Percentiles rank a stretch among this genome's conserved stretches.
Conservation (phyloP, 352 stramenopile species). For the Phytophthora hybrid region DNA sequence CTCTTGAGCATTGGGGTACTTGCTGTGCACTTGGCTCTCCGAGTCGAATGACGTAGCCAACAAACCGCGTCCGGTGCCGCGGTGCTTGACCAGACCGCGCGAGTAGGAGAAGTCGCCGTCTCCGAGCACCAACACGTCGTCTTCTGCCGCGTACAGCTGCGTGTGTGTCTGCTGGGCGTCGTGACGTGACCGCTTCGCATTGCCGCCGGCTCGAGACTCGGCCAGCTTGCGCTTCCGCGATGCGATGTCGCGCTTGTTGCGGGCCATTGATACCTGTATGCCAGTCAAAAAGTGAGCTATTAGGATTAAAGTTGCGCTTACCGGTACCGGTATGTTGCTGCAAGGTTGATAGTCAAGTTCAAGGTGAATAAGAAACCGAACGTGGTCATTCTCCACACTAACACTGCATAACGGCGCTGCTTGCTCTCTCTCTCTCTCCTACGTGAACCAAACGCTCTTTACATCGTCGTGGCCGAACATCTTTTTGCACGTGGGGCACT, state of each 20-base stretch:
- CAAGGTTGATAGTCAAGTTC: background rate
- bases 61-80: constrained; percentile 59
- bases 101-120: constrained; percentile 91
- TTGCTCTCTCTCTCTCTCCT: constrained; percentile 21
- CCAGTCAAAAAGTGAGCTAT: constrained; percentile 32
- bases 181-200: constrained; percentile 42
- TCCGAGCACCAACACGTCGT: constrained; percentile 78
- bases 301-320: background rate
- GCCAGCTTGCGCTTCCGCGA: constrained; percentile 23
- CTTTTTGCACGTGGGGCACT: constrained; percentile 92
- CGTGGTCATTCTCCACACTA: constrained; percentile 10
- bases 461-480: constrained; percentile 92
- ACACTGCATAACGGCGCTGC: constrained; percentile 15
- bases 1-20: constrained; percentile 81
- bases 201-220: constrained; percentile 4
- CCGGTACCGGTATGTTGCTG: constrained; percentile 7
- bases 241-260: constrained; percentile 50
- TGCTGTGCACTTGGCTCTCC: constrained; percentile 61
- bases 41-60: constrained; percentile 87
- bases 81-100: constrained; percentile 69
- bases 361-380: background rate
- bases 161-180: constrained; percentile 2
- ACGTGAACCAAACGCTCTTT: constrained; percentile 88
- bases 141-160: constrained; percentile 61
- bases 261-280: constrained; percentile 31